Evolutionary conservation across 805 yeast species (phyloP), one percentile per base, ranked within the genome.

Genomic region (Zygosaccharomyces gambellarensis): DNA sequence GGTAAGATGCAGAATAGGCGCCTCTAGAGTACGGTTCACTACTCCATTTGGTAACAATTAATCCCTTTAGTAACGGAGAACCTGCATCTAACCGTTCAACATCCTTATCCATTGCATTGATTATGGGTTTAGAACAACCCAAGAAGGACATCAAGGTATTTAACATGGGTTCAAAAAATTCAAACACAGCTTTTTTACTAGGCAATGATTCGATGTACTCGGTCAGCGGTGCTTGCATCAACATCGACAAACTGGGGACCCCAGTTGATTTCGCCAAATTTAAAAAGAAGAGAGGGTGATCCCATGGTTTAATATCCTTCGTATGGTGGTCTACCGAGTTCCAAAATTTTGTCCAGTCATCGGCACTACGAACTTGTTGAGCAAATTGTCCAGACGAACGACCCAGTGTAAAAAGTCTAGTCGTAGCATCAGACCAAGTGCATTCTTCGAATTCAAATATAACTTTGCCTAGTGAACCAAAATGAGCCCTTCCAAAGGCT

Each of bases 11-110:
- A 9, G 87, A 76, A 65, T 88, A 92, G 0, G 96, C 82, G 2
- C 98, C 98, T 48, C 86, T 69, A 2, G 87, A 76, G 60, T 75
- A 87, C 0, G 89, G 88, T 57, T 90, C 95, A 2, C 64, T 62
- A 1, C 95, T 84, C 98, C 98, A 92, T 25, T 80, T 71, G 0
- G 92, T 78, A 1, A 77, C 75, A 0, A 82, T 67, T 0, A 72
- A 63, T 45, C 74, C 75, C 3, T 47, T 62, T 42, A 75, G 81
- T 1, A 50, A 47, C 4, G 78, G 78, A 3, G 39, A 30, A 5
- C 28, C 48, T 1, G 34, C 34, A 8, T 34, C 27, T 5, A 7
- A 28, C 6, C 32, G 6, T 8, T 47, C 43, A 10, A 17, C 36
- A 5, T 39, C 17, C 5, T 19, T 22, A 27, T 50, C 31, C 12